A percentile compares a stretch with the other conserved stretches of the same genome.
Conservation (phyloP, 2,329 filamentous ascomycete species). For the Leptographium flavum region DNA sequence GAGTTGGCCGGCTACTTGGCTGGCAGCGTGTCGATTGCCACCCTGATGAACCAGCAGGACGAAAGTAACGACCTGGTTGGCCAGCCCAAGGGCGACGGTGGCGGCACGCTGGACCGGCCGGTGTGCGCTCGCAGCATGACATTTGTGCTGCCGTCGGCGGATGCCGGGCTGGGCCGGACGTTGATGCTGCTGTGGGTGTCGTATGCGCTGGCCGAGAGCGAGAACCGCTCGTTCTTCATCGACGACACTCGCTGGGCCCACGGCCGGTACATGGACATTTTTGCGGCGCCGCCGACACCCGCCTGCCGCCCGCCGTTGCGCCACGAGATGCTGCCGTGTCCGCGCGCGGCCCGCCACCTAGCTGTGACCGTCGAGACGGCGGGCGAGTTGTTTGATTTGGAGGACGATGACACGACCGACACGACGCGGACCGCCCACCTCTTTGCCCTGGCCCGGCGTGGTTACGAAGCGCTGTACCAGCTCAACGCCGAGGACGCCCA, state of each 20-base stretch:
- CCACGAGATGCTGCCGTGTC: constrained; percentile 67
- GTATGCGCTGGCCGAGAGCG: constrained; percentile 63
- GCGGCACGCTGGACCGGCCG: constrained; percentile 30
- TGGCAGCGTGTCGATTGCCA: constrained; percentile 24
- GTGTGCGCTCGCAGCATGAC: constrained; percentile 61
- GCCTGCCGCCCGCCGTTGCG: constrained; percentile 57
- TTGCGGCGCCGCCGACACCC: constrained; percentile 50
- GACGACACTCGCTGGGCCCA: constrained; percentile 78
- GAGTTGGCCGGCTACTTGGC: constrained; percentile 50
- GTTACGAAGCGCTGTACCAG: constrained; percentile 62
- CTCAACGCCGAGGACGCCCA: constrained; percentile 49
- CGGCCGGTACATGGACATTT: constrained; percentile 59
- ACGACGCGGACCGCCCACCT: constrained; percentile 35
- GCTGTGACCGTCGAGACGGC: constrained; percentile 58
- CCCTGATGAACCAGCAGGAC: constrained; percentile 13
- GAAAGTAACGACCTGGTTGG: constrained; percentile 28
- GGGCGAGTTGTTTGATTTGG: constrained; percentile 45
- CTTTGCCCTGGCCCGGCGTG: constrained; percentile 52
- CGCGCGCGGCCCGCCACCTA: constrained; percentile 59
- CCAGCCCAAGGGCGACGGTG: constrained; percentile 22
- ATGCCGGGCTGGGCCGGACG: constrained; percentile 64
- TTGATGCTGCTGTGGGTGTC: constrained; percentile 73
- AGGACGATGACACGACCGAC: constrained; percentile 24
- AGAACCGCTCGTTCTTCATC: constrained; percentile 67
- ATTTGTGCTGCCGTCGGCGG: constrained; percentile 58